Evolutionary conservation across 768 basidiomycete species (phyloP).

Genomic region (Termitomyces sp.): DNA sequence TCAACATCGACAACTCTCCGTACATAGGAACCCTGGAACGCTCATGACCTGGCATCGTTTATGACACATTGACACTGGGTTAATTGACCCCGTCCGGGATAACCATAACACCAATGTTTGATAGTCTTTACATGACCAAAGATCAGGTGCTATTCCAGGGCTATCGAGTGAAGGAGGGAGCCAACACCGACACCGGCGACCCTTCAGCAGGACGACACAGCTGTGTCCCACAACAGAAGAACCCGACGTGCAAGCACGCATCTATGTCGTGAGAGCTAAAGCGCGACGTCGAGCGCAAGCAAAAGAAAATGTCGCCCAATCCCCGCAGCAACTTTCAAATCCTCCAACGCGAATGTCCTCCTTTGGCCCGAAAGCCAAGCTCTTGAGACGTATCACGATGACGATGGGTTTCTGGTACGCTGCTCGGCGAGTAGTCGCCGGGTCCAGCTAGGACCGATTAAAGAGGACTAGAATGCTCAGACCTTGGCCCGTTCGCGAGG

Average conservation of each 20-base stretch:
- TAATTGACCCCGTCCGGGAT: neutral
- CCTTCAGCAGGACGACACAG: neutral
- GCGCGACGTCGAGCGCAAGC: neutral
- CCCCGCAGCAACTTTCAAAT: conserved; percentile 26
- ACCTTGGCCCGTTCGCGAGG: conserved; percentile 34
- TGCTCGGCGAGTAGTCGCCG: conserved; percentile 19
- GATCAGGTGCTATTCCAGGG: neutral
- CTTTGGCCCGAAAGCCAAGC: conserved; percentile 14
- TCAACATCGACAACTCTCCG: conserved; percentile 3
- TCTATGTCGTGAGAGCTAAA: neutral
- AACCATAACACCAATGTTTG: neutral
- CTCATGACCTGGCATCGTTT: neutral
- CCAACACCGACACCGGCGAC: neutral
- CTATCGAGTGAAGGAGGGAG: neutral
- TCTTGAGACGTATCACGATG: conserved; percentile 9
- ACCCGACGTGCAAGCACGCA: neutral
- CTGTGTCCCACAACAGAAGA: neutral
- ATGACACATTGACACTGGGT: neutral
- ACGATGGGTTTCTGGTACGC: conserved; percentile 27
- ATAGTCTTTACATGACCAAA: neutral
- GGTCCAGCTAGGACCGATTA: conserved; percentile 26
- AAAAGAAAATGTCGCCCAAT: conserved; percentile 13
- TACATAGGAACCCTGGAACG: neutral
- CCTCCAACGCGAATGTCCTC: conserved; percentile 4
- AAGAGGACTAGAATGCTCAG: conserved; percentile 27